These are phyloP conservation scores for Pinus albicaulis DNA, from an alignment of 75 land plant species.

Conservation along the genomic window DNA sequence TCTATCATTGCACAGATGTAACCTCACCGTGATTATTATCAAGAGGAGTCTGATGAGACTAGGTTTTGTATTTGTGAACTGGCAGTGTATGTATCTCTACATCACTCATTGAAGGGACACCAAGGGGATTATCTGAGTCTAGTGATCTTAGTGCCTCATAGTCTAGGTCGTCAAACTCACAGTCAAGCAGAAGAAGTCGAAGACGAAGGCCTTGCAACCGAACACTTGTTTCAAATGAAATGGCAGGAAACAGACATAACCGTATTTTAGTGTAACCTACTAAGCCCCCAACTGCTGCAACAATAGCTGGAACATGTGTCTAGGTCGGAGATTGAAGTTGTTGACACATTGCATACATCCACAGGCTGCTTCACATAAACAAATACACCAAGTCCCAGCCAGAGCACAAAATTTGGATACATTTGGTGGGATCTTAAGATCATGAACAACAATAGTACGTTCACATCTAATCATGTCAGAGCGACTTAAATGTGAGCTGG, in stretches of 20 bases:
- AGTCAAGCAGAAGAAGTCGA: slow-evolving; percentile 93
- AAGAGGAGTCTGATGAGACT: slow-evolving; percentile 8
- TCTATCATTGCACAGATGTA: slow-evolving; percentile 26
- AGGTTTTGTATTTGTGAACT: slow-evolving; percentile 68
- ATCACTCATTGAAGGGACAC: slow-evolving; percentile 73
- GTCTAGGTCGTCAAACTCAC: slow-evolving; percentile 97
- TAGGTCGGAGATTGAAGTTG: slow-evolving; percentile 91
- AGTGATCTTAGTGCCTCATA: slow-evolving; percentile 91
- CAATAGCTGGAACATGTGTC: slow-evolving; percentile 62
- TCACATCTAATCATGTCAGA: too few species aligned
- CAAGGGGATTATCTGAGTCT: slow-evolving; percentile 75
- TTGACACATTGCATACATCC: slow-evolving; percentile 95
- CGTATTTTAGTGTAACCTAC: slow-evolving; percentile 86
- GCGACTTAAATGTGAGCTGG: too few species aligned
- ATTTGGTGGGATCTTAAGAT: slow-evolving; percentile 92
- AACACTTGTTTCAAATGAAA: slow-evolving; percentile 82
- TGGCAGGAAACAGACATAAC: slow-evolving; percentile 80
- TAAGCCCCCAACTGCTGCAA: slow-evolving; percentile 68
- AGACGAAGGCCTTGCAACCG: slow-evolving; percentile 88
- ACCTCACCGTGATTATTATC: slow-evolving; percentile 19
- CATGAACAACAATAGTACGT: slow-evolving; percentile 88
- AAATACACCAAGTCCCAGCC: slow-evolving; percentile 93
- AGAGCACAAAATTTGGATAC: slow-evolving; percentile 92
- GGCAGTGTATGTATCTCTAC: slow-evolving; percentile 92
- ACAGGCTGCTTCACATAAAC: slow-evolving; percentile 78